Base-by-base conservation (phyloP, 83 land plant species). In the Isoetes engelmannii region DNA sequence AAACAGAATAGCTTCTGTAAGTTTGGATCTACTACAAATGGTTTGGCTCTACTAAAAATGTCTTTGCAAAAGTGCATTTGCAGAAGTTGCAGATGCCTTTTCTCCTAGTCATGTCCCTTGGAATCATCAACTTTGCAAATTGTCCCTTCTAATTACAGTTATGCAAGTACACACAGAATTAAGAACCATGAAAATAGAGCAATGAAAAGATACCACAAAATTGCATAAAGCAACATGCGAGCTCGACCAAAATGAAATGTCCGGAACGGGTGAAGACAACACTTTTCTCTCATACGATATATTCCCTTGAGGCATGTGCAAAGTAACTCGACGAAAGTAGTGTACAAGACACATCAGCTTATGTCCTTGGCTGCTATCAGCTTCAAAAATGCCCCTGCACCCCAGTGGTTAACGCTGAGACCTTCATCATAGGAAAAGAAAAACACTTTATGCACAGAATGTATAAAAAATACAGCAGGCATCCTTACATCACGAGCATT, bases 231-330 rank as follows among this genome's bases (percentile, higher is more conserved):
- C 47, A 55, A 46, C 18, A 4, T 20, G 12, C 12, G 71, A 66
- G 5, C 17, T 47, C 45, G 65, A 58, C 77, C 77, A 74, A 48
- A 69, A 69, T 9, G 48, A 28, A 48, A 20, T 46, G 47, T 48
- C 62, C 37, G 4, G 45, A 59, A 1, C 28, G 19, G 28, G 18
- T 18, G 19, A 10, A 51, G 13, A 12, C 17, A 51, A 12, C 10
- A 59, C 62, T 18, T 59, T 59, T 12, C 62, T 20, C 19, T 59
- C 62, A 42, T 59, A 59, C 3, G 62, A 59, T 8, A 59, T 37
- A 18, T 18, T 59, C 28, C 62, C 62, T 18, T 59, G 18, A 12
- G 62, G 62, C 12, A 59, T 59, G 10, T 18, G 10, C 3, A 3
- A 7, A 42, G 28, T 18, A 18, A 59, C 62, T 12, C 62, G 62